These are phyloP conservation scores for Aspergillus eucalypticola DNA, from an alignment of 2,329 filamentous ascomycete genomes.

Conservation along the genomic window DNA sequence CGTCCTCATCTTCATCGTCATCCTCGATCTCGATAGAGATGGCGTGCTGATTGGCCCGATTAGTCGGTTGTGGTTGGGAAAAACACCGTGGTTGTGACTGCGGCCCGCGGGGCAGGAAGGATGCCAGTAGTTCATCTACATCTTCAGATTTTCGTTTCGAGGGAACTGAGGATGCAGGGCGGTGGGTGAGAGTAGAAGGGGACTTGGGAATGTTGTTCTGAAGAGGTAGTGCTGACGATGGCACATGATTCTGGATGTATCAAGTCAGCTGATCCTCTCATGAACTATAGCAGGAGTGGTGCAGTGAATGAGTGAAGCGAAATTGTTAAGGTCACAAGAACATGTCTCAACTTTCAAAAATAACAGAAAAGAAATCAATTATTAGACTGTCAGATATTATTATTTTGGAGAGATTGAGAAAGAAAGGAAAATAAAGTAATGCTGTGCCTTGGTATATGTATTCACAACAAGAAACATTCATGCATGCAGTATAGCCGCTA, in stretches of 20 bases:
- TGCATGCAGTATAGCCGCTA: neutral
- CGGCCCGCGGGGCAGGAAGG: neutral
- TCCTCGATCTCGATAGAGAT: neutral
- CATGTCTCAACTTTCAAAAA: too few species aligned
- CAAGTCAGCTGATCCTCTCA: neutral
- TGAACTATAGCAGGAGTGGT: neutral
- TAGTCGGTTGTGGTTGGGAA: neutral
- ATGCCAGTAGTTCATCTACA: neutral
- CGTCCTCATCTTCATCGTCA: too few species aligned
- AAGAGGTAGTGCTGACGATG: neutral
- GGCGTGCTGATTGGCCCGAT: neutral
- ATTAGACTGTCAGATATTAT: too few species aligned
- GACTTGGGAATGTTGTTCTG: conserved; percentile 6
- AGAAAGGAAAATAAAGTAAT: neutral
- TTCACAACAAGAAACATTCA: neutral
- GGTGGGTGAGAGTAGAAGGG: conserved; percentile 17
- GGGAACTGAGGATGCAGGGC: conserved; percentile 16
- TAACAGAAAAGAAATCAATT: neutral
- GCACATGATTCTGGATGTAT: neutral
- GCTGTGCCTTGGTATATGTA: neutral
- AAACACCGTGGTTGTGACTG: neutral
- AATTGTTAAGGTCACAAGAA: too few species aligned
- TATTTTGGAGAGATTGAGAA: too few species aligned
- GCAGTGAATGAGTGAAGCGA: neutral
- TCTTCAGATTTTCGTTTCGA: conserved; percentile 20